Evolutionary conservation across 345 rosid genomes (phyloP), one percentile per base, ranked within the genome.

Genomic region (Trapa incisa): DNA sequence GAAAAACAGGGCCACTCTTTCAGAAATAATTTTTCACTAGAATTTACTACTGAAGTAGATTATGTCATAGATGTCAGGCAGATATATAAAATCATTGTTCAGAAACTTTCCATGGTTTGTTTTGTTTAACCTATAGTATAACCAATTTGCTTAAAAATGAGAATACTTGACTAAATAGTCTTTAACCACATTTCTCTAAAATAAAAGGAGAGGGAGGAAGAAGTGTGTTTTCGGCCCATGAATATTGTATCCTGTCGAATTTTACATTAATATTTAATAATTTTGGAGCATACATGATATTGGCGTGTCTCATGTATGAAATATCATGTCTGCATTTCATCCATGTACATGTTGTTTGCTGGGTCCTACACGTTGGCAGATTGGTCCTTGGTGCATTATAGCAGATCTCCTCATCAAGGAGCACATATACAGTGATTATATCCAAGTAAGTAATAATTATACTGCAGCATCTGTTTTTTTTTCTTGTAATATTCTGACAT

Each of bases 361-460:
- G 62, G 33, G 29, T 54, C 13, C 32, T 65, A 14, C 67, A 61
- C 56, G 65, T 70, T 66, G 84, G 79, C 87, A 90, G 99, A 72
- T 84, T 63, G 95, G 92, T 54, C 47, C 79, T 17, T 74, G 78
- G 4, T 94, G 97, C 81, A 38, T 76, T 60, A 78, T 88, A 65
- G 97, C 82, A 36, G 85, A 86, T 68, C 72, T 53, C 47, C 80
- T 88, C 33, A 82, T 94, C 65, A 83, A 84, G 82, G 69, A 75
- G 7, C 94, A 78, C 72, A 77, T 90, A 65, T 90, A 94, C 76
- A 83, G 80, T 35, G 89, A 88, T 76, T 93, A 80, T 77, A 17
- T 88, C 73, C 99, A 94, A 81, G 99, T 93, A 82, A 63, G 65
- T 50, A 39, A 38, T 22, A 61, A 38, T 47, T 33, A 45, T 1